phyloP scores from a whole-genome alignment of 805 yeast genomes.

The Candida ipomoeae region DNA sequence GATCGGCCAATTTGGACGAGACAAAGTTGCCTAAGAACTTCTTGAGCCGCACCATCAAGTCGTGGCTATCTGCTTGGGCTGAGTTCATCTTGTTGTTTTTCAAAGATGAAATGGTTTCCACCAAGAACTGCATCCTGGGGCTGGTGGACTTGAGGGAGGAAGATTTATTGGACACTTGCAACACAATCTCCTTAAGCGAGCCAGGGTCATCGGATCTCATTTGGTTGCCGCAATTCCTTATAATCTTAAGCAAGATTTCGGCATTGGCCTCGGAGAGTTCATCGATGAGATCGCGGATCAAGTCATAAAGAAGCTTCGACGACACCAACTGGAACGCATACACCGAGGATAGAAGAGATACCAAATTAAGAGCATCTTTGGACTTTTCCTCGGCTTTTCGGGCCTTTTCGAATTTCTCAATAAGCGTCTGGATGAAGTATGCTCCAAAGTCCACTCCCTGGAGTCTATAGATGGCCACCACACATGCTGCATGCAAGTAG shows the following conservation, averaged over 20 bases:
- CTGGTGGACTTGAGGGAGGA: slow-evolving; percentile 25
- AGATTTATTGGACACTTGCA: slow-evolving; percentile 44
- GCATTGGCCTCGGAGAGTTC: slow-evolving; percentile 68
- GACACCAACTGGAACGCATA: slow-evolving; percentile 77
- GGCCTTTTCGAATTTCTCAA: slow-evolving; percentile 59
- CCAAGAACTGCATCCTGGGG: slow-evolving; percentile 73
- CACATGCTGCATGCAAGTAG: slow-evolving; percentile 71
- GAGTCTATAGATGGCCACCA: slow-evolving; percentile 67
- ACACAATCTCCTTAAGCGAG: slow-evolving; percentile 75
- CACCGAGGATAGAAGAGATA: slow-evolving; percentile 70
- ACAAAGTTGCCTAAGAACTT: slow-evolving; percentile 57
- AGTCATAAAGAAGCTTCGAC: slow-evolving; percentile 70
- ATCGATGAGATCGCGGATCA: slow-evolving; percentile 52
- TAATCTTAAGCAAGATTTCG: slow-evolving; percentile 67
- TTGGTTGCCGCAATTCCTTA: slow-evolving; percentile 76
- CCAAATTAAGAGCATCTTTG: slow-evolving; percentile 57
- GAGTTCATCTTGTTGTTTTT: slow-evolving; percentile 76
- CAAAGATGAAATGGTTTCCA: slow-evolving; percentile 80
- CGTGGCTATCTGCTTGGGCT: slow-evolving; percentile 46
- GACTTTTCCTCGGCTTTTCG: slow-evolving; percentile 29
- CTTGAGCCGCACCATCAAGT: slow-evolving; percentile 54
- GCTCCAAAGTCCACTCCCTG: slow-evolving; percentile 94
- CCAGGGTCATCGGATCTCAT: slow-evolving; percentile 87
- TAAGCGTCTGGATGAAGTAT: slow-evolving; percentile 67
- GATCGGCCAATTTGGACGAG: slow-evolving; percentile 52